Conservation (phyloP, 148 eudicot genomes). For the Chenopodium berlandieri region DNA sequence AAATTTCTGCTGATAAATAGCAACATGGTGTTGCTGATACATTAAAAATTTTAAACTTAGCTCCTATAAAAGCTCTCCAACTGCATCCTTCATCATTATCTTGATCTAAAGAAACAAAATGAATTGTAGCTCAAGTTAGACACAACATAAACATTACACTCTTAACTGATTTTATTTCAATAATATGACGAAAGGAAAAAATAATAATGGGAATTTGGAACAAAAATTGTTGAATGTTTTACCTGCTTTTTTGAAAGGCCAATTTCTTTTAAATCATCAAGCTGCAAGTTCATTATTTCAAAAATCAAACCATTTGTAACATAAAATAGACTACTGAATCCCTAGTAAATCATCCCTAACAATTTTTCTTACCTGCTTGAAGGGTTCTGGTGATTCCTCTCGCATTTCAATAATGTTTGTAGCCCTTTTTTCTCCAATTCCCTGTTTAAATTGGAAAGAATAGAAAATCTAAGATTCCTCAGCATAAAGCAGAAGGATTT, state of each 20-base stretch:
- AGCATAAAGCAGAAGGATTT: too few relatives aligned
- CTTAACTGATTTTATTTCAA: neutral
- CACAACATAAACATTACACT: neutral
- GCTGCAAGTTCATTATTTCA: constrained; percentile 38
- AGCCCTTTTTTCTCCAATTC: constrained; percentile 84
- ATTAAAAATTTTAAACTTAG: neutral
- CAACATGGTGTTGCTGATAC: constrained; percentile 32
- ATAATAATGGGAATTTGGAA: neutral
- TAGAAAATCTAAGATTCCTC: too few relatives aligned
- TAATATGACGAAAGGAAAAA: too few relatives aligned
- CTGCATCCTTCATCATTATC: constrained; percentile 28
- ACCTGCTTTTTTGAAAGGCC: constrained; percentile 84
- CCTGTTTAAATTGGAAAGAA: constrained; percentile 28
- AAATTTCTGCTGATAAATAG: neutral
- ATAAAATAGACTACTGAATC: neutral
- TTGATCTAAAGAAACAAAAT: constrained; percentile 17
- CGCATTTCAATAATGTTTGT: constrained; percentile 65
- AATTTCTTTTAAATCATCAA: constrained; percentile 68
- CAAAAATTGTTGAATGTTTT: neutral
- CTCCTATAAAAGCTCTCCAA: constrained; percentile 23
- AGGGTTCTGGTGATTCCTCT: constrained; percentile 74
- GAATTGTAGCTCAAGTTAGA: neutral
- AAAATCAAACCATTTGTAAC: neutral
- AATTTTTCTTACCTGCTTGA: constrained; percentile 51
- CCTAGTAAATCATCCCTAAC: neutral